A percentile compares a stretch with the other conserved stretches of the same genome.
These are phyloP conservation scores for Pelargonium cotyledonis DNA, from an alignment of 441 rosid genomes.

Conservation along the genomic window DNA sequence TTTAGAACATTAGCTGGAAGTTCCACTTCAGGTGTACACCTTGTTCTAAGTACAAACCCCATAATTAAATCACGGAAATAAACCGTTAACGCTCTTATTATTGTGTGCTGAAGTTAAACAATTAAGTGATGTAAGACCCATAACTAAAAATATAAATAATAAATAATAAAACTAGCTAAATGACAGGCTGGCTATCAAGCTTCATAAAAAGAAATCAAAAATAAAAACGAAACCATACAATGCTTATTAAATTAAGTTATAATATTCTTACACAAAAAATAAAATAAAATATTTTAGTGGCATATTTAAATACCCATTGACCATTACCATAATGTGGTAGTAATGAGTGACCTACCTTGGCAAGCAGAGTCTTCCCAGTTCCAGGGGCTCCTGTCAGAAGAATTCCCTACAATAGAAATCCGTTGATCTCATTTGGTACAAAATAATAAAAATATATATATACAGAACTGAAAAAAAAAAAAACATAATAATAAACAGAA, in stretches of 20 bases:
- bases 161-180: not conserved
- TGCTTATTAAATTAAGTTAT: no score
- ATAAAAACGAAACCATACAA: not conserved
- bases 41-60: not conserved
- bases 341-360: conserved; percentile 51
- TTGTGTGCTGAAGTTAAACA: not conserved
- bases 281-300: not conserved
- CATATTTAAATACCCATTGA: not conserved
- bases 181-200: not conserved
- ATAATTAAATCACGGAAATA: not conserved
- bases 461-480: not conserved
- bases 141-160: no score
- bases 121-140: not conserved
- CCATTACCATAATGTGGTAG: not conserved
- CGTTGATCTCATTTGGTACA: conserved; percentile 5
- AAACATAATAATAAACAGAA: no score
- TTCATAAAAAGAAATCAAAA: not conserved
- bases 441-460: not conserved
- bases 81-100: not conserved
- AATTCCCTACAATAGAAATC: conserved; percentile 65
- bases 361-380: conserved; percentile 93
- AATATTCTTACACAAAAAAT: no score
- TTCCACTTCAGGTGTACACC: not conserved
- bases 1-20: not conserved
- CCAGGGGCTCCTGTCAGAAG: conserved; percentile 98